Evolutionary conservation across 1,139 yeast genomes (phyloP).

Genomic region (Hemisphaericaspora xylanilytica): DNA sequence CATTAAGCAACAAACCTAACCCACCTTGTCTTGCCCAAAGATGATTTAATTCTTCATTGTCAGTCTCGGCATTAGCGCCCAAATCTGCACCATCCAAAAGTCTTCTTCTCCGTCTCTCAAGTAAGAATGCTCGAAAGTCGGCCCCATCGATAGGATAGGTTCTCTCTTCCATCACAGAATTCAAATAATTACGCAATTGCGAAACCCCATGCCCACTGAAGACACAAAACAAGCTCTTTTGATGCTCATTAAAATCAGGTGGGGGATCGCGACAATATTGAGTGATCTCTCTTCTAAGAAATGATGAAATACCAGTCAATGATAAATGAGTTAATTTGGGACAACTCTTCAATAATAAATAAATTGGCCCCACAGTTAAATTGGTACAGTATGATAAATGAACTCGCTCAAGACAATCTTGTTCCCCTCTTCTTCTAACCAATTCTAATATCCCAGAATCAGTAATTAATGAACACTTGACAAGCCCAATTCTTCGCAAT

Average conservation of each 20-base stretch:
- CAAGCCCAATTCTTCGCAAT: conserved; percentile 87
- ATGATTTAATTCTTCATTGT: conserved; percentile 4
- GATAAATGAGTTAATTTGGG: conserved; percentile 86
- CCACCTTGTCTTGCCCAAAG: conserved; percentile 12
- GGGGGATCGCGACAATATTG: conserved; percentile 95
- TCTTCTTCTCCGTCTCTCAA: conserved; percentile 33
- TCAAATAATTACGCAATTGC: conserved; percentile 62
- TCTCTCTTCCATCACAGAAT: conserved; percentile 44
- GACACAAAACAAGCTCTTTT: conserved; percentile 85
- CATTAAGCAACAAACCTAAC: conserved; percentile 1
- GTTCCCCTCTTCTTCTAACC: conserved; percentile 67
- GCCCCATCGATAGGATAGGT: conserved; percentile 41
- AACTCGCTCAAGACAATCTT: conserved; percentile 82
- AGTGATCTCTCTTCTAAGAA: conserved; percentile 80
- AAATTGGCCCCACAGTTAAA: conserved; percentile 71
- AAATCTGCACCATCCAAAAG: conserved; percentile 28
- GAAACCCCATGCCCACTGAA: conserved; percentile 89
- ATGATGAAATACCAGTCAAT: conserved; percentile 85
- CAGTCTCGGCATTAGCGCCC: conserved; percentile 16
- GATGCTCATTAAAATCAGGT: conserved; percentile 85
- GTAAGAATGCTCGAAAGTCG: conserved; percentile 33
- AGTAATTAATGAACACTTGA: conserved; percentile 84
- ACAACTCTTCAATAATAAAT: conserved; percentile 70
- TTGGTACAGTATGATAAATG: conserved; percentile 90
- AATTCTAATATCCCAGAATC: conserved; percentile 82